Base-by-base conservation (phyloP, 805 yeast species). In the Suhomyces canberraensis region DNA sequence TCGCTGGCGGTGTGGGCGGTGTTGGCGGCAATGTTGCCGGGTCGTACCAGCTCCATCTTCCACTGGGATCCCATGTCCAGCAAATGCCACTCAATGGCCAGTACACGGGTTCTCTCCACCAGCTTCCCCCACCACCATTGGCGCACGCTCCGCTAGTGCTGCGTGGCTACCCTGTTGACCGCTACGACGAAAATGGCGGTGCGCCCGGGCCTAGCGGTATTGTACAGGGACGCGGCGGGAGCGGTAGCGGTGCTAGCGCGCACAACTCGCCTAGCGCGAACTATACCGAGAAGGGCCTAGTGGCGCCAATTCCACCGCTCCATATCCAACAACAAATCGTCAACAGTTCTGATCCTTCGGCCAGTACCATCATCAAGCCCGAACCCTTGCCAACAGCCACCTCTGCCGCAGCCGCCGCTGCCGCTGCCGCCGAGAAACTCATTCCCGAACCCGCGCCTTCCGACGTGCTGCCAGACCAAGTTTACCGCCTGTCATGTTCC, bases 261-360 rank as follows among this genome's bases (percentile, higher is more conserved):
- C 31, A 24, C 7, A 34, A 16, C 28, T 15, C 31, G 20, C 31
- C 30, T 13, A 33, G 26, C 16, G 36, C 35, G 21, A 28, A 15
- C 30, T 40, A 37, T 36, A 25, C 33, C 25, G 46, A 48, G 11
- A 44, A 42, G 32, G 52, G 56, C 8, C 46, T 55, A 13, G 58
- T 53, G 26, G 40, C 50, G 14, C 58, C 71, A 1, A 68, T 68
- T 13, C 73, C 73, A 3, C 73, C 73, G 4, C 52, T 67, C 22
- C 72, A 66, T 39, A 59, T 65, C 25, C 73, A 67, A 44, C 73
- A 68, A 36, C 70, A 67, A 43, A 41, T 56, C 13, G 57, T 56
- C 25, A 52, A 60, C 39, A 29, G 36, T 25, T 36, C 36, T 7
- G 42, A 20, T 31, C 14, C n/a, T 8, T 25, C 33, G 8, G 19